Evolutionary conservation across 805 yeast genomes (phyloP).

Genomic region (Wickerhamomyces canadensis): DNA sequence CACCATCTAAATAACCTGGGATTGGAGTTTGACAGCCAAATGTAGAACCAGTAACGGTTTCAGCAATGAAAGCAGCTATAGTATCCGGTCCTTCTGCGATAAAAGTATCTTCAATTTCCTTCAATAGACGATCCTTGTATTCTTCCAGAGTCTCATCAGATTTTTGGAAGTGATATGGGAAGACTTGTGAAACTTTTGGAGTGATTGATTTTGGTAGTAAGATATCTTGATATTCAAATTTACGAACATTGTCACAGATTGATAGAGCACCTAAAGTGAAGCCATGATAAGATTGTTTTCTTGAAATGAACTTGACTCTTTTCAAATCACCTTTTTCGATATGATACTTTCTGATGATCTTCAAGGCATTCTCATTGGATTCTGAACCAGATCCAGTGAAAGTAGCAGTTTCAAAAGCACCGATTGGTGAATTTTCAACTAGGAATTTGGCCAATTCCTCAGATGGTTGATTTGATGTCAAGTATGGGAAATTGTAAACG

Average conservation of each 20-base stretch:
- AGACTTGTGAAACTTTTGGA: slow-evolving; percentile 23
- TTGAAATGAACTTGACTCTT: slow-evolving; percentile 38
- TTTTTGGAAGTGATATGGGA: slow-evolving; percentile 25
- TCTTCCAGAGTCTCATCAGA: slow-evolving; percentile 33
- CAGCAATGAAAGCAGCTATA: slow-evolving; percentile 38
- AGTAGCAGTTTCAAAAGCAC: slow-evolving; percentile 36
- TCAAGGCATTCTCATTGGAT: slow-evolving; percentile 60
- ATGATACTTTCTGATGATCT: slow-evolving; percentile 46
- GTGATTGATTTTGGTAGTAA: slow-evolving; percentile 20
- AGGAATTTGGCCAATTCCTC: slow-evolving; percentile 38
- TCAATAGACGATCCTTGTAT: slow-evolving; percentile 33
- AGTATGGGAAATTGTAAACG: slow-evolving; percentile 32
- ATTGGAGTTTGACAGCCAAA: slow-evolving; percentile 37
- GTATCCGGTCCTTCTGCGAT: slow-evolving; percentile 37
- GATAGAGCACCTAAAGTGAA: slow-evolving; percentile 42
- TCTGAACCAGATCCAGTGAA: slow-evolving; percentile 60
- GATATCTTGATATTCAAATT: slow-evolving; percentile 28
- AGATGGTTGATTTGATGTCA: slow-evolving; percentile 30
- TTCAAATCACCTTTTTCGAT: slow-evolving; percentile 37
- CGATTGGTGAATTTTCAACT: slow-evolving; percentile 39
- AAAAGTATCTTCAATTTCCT: slow-evolving; percentile 38
- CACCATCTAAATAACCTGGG: slow-evolving; percentile 41
- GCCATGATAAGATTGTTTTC: slow-evolving; percentile 45
- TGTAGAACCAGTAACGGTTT: slow-evolving; percentile 44
- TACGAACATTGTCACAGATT: slow-evolving; percentile 34